phyloP scores from a whole-genome alignment of 2,329 filamentous ascomycete species.

The Pochonia chlamydosporia region DNA sequence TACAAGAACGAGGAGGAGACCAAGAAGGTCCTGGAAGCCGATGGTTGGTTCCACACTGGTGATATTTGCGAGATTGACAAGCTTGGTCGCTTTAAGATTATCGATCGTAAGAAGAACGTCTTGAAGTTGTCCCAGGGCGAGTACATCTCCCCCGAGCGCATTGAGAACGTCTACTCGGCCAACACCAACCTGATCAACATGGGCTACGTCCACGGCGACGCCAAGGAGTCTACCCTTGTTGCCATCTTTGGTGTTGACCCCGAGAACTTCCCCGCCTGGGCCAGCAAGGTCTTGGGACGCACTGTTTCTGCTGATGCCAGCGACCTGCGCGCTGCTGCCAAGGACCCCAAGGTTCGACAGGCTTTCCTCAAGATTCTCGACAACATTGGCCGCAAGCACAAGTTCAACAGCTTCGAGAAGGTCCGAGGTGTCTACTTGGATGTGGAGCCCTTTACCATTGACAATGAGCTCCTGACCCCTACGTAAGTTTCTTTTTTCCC shows the following conservation, averaged over 20 bases:
- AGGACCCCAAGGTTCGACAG: conserved; percentile 64
- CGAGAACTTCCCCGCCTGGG: conserved; percentile 74
- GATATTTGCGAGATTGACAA: conserved; percentile 85
- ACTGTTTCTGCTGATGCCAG: conserved; percentile 59
- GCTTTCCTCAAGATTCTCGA: conserved; percentile 77
- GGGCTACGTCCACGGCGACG: conserved; percentile 88
- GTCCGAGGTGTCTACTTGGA: conserved; percentile 69
- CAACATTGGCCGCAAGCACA: conserved; percentile 70
- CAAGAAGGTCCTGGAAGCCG: conserved; percentile 69
- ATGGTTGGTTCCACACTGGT: conserved; percentile 96
- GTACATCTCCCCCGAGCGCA: conserved; percentile 94
- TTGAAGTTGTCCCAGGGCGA: conserved; percentile 96
- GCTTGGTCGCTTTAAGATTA: conserved; percentile 81
- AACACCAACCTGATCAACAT: conserved; percentile 72
- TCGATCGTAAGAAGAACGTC: conserved; percentile 98
- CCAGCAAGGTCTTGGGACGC: conserved; percentile 68
- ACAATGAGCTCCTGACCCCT: conserved; percentile 83
- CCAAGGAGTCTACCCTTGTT: conserved; percentile 73
- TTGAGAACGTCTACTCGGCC: conserved; percentile 90
- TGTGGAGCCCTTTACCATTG: conserved; percentile 85
- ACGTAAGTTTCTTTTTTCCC: conserved; percentile 58
- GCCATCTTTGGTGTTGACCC: conserved; percentile 86
- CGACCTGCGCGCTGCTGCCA: conserved; percentile 60
- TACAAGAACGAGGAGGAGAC: conserved; percentile 89
- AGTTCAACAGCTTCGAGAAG: conserved; percentile 88